A percentile compares a stretch with the other conserved stretches of the same genome.
These are phyloP conservation scores for Cadophora sp. DNA, from an alignment of 2,329 filamentous ascomycete genomes.

Conservation along the genomic window DNA sequence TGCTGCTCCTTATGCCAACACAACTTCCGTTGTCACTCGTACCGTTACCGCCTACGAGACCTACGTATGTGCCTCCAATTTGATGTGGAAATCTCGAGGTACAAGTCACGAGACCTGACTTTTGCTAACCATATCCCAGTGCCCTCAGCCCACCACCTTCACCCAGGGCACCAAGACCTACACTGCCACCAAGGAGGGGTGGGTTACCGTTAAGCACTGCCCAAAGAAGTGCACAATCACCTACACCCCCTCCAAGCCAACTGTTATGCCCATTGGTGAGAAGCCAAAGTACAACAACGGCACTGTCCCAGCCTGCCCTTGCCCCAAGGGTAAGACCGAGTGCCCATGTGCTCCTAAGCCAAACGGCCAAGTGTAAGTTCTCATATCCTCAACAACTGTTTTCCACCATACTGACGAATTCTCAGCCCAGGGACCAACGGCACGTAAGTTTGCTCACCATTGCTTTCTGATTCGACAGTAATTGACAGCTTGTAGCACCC, in stretches of 20 bases:
- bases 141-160: constrained; percentile 24
- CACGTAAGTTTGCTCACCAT: neutral
- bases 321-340: neutral
- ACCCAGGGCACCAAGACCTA: constrained; percentile 24
- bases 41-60: constrained; percentile 30
- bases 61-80: constrained; percentile 15
- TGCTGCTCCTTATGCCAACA: neutral
- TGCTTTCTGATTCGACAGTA: neutral
- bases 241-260: constrained; percentile 19
- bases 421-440: neutral
- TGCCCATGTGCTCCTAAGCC: neutral
- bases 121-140: neutral
- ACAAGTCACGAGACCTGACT: neutral
- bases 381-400: neutral
- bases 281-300: constrained; percentile 14
- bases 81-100: neutral
- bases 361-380: neutral
- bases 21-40: constrained; percentile 16
- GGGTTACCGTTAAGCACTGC: constrained; percentile 31
- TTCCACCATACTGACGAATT: neutral
- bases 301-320: constrained; percentile 7
- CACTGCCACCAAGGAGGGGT: constrained; percentile 23
- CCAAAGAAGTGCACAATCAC: constrained; percentile 28
- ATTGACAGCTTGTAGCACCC: neutral
- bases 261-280: constrained; percentile 17